Conservation (phyloP, 2,329 filamentous ascomycete genomes). For the Aspergillus glaucus region DNA sequence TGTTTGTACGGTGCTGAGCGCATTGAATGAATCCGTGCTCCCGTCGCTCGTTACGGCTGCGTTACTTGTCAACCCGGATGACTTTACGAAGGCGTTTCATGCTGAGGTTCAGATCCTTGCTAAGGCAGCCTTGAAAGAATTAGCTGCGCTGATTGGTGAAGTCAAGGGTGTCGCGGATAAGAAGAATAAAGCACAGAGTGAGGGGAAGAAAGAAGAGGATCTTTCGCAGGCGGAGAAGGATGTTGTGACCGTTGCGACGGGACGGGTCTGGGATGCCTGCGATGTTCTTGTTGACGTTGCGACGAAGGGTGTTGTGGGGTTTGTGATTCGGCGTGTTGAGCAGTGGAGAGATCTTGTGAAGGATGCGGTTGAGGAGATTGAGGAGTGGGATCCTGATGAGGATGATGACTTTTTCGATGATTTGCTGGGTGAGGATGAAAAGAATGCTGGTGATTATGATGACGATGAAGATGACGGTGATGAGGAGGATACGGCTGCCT, state of each 20-base stretch:
- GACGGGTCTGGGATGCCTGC: conserved; percentile 76
- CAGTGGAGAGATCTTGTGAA: conserved; percentile 68
- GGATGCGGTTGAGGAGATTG: conserved; percentile 78
- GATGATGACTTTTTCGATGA: conserved; percentile 49
- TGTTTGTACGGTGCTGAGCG: conserved; percentile 61
- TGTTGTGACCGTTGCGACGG: conserved; percentile 61
- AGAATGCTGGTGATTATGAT: conserved; percentile 11
- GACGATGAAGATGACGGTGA: conserved; percentile 13
- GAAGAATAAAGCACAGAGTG: conserved; percentile 37
- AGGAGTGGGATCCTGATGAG: conserved; percentile 76
- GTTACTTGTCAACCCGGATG: conserved; percentile 55
- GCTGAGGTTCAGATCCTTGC: conserved; percentile 58
- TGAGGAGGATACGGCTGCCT: conserved; percentile 25
- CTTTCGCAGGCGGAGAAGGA: conserved; percentile 34
- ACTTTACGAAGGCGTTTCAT: conserved; percentile 59
- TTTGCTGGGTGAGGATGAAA: conserved; percentile 25
- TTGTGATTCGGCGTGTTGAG: conserved; percentile 65
- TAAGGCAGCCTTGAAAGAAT: conserved; percentile 56
- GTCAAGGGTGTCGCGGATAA: conserved; percentile 47
- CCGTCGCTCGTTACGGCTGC: conserved; percentile 67
- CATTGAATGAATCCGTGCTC: conserved; percentile 66
- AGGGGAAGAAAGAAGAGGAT: conserved; percentile 20
- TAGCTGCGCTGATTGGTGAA: conserved; percentile 54
- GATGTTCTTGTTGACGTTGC: conserved; percentile 63
- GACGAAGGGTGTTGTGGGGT: conserved; percentile 60